A percentile compares a stretch with the other conserved stretches of the same genome.
phyloP scores from a whole-genome alignment of 2,329 filamentous ascomycete species.

The Pseudogymnoascus sp. region DNA sequence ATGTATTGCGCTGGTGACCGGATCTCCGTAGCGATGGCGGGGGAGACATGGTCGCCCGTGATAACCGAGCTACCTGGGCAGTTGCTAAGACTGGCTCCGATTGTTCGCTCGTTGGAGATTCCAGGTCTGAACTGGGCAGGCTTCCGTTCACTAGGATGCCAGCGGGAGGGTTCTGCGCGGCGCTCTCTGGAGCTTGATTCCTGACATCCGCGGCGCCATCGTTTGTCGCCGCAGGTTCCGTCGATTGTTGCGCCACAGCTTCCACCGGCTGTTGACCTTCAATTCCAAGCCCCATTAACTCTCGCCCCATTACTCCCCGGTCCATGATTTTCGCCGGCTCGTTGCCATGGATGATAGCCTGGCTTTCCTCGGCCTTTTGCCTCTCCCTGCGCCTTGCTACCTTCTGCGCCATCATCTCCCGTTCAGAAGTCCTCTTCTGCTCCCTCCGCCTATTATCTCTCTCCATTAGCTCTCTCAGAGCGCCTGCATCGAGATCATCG shows the following conservation, averaged over 20 bases:
- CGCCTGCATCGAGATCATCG: constrained; percentile 75
- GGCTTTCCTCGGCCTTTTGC: constrained; percentile 49
- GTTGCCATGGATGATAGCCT: constrained; percentile 42
- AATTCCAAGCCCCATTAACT: constrained; percentile 46
- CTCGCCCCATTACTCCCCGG: constrained; percentile 51
- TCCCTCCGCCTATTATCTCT: constrained; percentile 75
- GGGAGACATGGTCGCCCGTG: constrained; percentile 37
- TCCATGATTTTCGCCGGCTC: constrained; percentile 49
- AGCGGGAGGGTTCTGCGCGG: constrained; percentile 10
- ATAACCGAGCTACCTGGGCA: constrained; percentile 39
- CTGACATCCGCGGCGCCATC: constrained; percentile 18
- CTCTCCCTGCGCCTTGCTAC: constrained; percentile 60
- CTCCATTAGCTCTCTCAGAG: constrained; percentile 82
- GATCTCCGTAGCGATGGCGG: constrained; percentile 34
- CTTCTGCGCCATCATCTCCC: constrained; percentile 56
- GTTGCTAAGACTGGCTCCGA: constrained; percentile 35
- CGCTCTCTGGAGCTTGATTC: constrained; percentile 17
- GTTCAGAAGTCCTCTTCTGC: constrained; percentile 59
- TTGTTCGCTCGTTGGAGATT: constrained; percentile 23
- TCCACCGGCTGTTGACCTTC: constrained; percentile 29
- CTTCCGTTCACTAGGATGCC: constrained; percentile 17
- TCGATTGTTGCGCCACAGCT: constrained; percentile 9
- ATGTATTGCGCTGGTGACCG: constrained; percentile 37
- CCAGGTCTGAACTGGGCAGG: constrained; percentile 21
- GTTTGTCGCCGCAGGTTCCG: not conserved